Base-by-base conservation (phyloP, 2,329 filamentous ascomycete species). In the Diaporthe longicolla region DNA sequence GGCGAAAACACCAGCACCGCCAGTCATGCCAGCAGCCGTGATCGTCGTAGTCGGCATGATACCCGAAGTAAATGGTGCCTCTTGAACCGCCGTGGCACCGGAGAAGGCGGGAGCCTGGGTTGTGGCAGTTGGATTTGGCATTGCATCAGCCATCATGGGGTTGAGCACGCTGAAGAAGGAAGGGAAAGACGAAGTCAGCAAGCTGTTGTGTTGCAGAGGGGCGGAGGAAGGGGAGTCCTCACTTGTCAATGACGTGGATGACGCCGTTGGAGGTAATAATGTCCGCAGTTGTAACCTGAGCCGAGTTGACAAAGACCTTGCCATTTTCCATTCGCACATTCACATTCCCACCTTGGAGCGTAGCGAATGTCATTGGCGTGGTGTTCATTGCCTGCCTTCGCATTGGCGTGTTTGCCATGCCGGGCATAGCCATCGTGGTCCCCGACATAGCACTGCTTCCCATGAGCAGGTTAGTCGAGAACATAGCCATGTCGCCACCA, bases 381-480 rank as follows among this genome's bases (percentile, higher is more conserved):
- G 32, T 68, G 3, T 32, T 71, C 78, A 80, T 71, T 79, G 81
- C 15, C 74, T 79, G 48, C 57, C 54, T 59, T 13, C 48, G 24
- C 52, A 61, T 71, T 3, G 40, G 21, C 69, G 50, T 71, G 5
- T 43, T 32, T 19, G 19, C 57, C 52, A 43, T 71, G 4, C 58
- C 95, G 3, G 97, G 97, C 19, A 68, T 54, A 5, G 63, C 63
- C 45, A 66, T 66, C 21, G 93, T 96, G 17, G 97, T 99, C 77
- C 92, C 98, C 19, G 63, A 52, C 45, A 48, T 63, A 3, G 61
- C 29, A 13, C 24, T 37, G 32, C 48, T n/a, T 2, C 63, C 63
- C 63, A 68, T 68, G 61, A 91, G 95, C 50, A 95, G 98, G 65
- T 93, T 91, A 77, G 89, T 98, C 54, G 90, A 89, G 63, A 94